Evolutionary conservation across 768 basidiomycete genomes (phyloP).

Genomic region (Serendipita sp.): DNA sequence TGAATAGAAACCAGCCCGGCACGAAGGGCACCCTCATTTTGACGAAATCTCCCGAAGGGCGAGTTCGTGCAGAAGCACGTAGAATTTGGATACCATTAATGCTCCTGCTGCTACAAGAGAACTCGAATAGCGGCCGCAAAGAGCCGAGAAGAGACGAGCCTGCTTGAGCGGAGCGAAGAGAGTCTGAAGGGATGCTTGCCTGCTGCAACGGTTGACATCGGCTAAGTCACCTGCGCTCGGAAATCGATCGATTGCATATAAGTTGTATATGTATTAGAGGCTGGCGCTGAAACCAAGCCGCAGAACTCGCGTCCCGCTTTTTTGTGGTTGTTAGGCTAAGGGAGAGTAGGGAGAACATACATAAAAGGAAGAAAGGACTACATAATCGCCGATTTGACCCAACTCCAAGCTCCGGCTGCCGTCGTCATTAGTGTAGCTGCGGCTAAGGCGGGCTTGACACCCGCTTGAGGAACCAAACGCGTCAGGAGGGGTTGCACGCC

Average conservation of each 20-base stretch:
- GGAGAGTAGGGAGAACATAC: slow-evolving; percentile 10
- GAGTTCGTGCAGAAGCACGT: too few species aligned
- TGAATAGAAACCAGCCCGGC: too few species aligned
- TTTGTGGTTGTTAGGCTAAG: not conserved
- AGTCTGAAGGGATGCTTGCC: too few species aligned
- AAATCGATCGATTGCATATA: not conserved
- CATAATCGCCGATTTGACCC: slow-evolving; percentile 70
- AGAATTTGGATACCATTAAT: too few species aligned
- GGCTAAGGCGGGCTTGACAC: slow-evolving; percentile 74
- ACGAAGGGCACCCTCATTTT: too few species aligned
- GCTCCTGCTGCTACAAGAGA: too few species aligned
- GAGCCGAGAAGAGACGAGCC: too few species aligned
- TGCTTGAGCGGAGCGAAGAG: too few species aligned
- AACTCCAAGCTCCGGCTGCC: slow-evolving; percentile 86
- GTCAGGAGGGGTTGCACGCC: slow-evolving; percentile 17
- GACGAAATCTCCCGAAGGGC: too few species aligned
- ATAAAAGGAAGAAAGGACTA: slow-evolving; percentile 19
- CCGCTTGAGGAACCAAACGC: slow-evolving; percentile 43
- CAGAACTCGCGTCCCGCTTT: not conserved
- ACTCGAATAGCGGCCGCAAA: too few species aligned
- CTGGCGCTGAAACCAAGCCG: not conserved
- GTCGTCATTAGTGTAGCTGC: slow-evolving; percentile 82
- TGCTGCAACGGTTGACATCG: too few species aligned
- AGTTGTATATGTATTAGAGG: not conserved
- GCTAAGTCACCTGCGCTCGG: too few species aligned